Evolutionary conservation across 148 eudicot species (phyloP).

Genomic region (Mesembryanthemum crystallinum): DNA sequence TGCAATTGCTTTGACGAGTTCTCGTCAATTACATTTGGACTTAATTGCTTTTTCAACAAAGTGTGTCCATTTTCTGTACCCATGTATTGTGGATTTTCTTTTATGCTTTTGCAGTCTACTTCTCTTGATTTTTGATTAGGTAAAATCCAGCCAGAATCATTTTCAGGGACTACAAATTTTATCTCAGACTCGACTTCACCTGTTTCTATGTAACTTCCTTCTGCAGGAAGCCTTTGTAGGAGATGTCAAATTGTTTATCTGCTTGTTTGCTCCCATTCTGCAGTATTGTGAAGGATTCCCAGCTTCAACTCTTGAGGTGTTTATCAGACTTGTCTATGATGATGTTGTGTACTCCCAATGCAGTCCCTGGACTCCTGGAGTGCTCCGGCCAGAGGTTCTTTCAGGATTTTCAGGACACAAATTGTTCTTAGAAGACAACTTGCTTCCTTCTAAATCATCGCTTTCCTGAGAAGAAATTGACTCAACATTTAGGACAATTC

Average conservation of each 20-base stretch:
- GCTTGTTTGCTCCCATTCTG: constrained; percentile 5
- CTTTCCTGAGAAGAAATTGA: constrained; percentile 9
- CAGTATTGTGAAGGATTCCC: background rate
- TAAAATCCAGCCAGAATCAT: constrained; percentile 29
- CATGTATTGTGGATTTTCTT: constrained; percentile 21
- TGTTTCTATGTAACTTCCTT: background rate
- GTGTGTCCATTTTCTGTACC: constrained; percentile 32
- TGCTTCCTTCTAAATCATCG: constrained; percentile 9
- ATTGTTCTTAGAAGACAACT: constrained; percentile 6
- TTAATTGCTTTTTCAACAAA: constrained; percentile 34
- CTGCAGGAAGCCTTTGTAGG: constrained; percentile 7
- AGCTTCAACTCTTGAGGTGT: background rate
- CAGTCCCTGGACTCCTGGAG: background rate
- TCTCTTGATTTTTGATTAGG: constrained; percentile 25
- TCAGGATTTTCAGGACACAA: constrained; percentile 8
- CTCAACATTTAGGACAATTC: background rate
- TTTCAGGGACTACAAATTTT: constrained; percentile 13
- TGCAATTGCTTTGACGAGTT: constrained; percentile 11
- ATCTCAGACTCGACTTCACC: constrained; percentile 4
- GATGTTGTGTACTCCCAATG: background rate
- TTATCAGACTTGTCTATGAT: background rate
- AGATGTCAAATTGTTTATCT: background rate
- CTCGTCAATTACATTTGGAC: constrained; percentile 21
- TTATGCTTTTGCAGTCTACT: constrained; percentile 19
- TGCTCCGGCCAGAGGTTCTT: constrained; percentile 9